Evolutionary conservation across 2,329 filamentous ascomycete species (phyloP).

Genomic region (Rhinocladiella mackenziei): DNA sequence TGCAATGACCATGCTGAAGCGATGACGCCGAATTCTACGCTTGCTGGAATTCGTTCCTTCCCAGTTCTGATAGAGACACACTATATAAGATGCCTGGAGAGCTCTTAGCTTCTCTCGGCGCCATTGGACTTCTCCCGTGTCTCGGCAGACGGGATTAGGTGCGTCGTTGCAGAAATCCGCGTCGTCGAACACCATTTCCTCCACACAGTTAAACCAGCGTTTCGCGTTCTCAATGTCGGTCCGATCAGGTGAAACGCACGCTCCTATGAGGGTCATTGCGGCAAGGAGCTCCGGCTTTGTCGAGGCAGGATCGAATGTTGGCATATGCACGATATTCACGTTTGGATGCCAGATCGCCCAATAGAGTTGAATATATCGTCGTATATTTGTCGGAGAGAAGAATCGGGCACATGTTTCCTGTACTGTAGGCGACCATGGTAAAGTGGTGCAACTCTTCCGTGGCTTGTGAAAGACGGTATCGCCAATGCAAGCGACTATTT

Average conservation of each 20-base stretch:
- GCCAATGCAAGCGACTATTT: slow-evolving; percentile 37
- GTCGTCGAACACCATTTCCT: slow-evolving; percentile 39
- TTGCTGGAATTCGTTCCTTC: slow-evolving; percentile 37
- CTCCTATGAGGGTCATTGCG: slow-evolving; percentile 38
- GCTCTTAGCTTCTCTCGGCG: slow-evolving; percentile 33
- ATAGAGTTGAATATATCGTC: slow-evolving; percentile 35
- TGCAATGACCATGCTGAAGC: slow-evolving; percentile 28
- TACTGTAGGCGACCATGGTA: slow-evolving; percentile 36
- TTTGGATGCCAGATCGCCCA: slow-evolving; percentile 41
- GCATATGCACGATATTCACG: slow-evolving; percentile 36
- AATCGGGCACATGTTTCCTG: slow-evolving; percentile 27
- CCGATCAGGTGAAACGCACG: slow-evolving; percentile 33
- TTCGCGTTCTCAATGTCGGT: slow-evolving; percentile 34
- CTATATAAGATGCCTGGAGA: slow-evolving; percentile 38
- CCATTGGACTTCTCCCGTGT: slow-evolving; percentile 1
- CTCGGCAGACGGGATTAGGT: slow-evolving; percentile 14
- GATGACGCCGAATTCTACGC: slow-evolving; percentile 36
- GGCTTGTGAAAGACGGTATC: slow-evolving; percentile 37
- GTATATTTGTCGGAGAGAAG: slow-evolving; percentile 28
- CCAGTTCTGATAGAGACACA: slow-evolving; percentile 42
- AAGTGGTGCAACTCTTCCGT: slow-evolving; percentile 36
- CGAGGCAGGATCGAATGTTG: slow-evolving; percentile 35
- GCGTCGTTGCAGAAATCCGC: slow-evolving; percentile 36
- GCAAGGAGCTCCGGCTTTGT: slow-evolving; percentile 35
- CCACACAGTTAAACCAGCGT: slow-evolving; percentile 39